Percentiles rank a stretch among this genome's conserved stretches.
These are phyloP conservation scores for Mucor ambiguus DNA, from an alignment of 371 early-diverging fungal genomes.

Conservation along the genomic window DNA sequence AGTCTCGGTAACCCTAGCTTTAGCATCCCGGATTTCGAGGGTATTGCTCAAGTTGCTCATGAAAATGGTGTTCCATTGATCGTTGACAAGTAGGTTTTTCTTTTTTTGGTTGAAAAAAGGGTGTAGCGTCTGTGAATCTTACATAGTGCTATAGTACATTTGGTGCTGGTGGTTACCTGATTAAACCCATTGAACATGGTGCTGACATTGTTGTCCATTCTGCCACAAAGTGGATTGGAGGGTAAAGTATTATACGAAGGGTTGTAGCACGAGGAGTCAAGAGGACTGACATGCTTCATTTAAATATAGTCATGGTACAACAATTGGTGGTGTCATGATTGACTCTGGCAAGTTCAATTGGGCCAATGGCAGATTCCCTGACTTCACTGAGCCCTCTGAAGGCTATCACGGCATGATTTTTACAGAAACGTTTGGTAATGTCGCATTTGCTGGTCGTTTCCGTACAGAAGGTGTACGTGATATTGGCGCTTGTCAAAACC, in stretches of 20 bases:
- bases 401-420: slow-evolving; percentile 87
- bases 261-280: not conserved
- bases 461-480: slow-evolving; percentile 84
- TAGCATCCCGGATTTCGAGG: slow-evolving; percentile 79
- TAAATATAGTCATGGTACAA: slow-evolving; percentile 68
- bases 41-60: slow-evolving; percentile 77
- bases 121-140: no score
- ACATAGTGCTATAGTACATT: slow-evolving; percentile 70
- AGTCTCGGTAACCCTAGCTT: slow-evolving; percentile 86
- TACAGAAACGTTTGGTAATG: slow-evolving; percentile 79
- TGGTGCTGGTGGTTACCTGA: slow-evolving; percentile 87
- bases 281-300: not conserved
- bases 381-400: slow-evolving; percentile 80
- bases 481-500: slow-evolving; percentile 77
- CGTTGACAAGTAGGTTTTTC: slow-evolving; percentile 74
- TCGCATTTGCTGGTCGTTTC: slow-evolving; percentile 73
- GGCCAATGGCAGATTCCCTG: slow-evolving; percentile 87
- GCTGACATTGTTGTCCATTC: slow-evolving; percentile 91
- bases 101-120: not conserved
- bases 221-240: slow-evolving; percentile 86
- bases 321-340: slow-evolving; percentile 74
- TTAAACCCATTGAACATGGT: slow-evolving; percentile 85
- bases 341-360: slow-evolving; percentile 87
- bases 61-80: slow-evolving; percentile 78
- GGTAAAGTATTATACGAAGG: slow-evolving; percentile 59